Evolutionary conservation across 305 asterid genomes (phyloP), one percentile per base, ranked within the genome.

Genomic region (Ilex paraguariensis): DNA sequence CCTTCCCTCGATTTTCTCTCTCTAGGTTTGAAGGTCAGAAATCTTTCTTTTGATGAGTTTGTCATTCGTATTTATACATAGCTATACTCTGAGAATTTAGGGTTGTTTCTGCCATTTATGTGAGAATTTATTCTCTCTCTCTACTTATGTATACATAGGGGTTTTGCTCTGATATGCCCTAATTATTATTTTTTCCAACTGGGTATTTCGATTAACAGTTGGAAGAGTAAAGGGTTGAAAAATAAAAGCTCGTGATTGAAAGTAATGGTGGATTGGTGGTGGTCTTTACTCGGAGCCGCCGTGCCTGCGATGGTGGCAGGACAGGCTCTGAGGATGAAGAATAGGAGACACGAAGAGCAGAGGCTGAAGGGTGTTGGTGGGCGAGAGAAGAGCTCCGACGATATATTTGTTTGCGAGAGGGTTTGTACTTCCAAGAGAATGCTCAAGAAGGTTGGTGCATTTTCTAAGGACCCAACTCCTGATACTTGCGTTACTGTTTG

Each of bases 341-440:
- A 84, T 2, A 85, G 74, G 74, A 62, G 82, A 21, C 83, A 95
- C 0, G 95, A 87, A 58, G 97, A 87, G 80, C 94, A 86, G 70
- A 72, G 90, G 54, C 62, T 87, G 60, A 87, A 84, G 70, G 79
- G 84, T 57, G 89, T 94, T 2, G 77, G 97, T 6, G 87, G 95
- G 31, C 78, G 92, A 40, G 98, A 93, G 73, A 93, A 90, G 87
- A 84, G 79, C 59, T 79, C 89, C 0, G 98, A 87, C 44, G 95
- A 90, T 8, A 82, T 90, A 31, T 93, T 93, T 65, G 92, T 87
- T 12, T 93, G 97, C n/a, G 98, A 93, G 78, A 77, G 98, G 60
- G 98, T 93, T 42, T 93, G 98, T 70, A 90, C 96, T 12, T 90
- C 97, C 1, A 90, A 93, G 67, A 85, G 98, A 64, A 93, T 93